These are phyloP conservation scores for Anthostomella pinea DNA, from an alignment of 2,329 filamentous ascomycete species.

Conservation along the genomic window DNA sequence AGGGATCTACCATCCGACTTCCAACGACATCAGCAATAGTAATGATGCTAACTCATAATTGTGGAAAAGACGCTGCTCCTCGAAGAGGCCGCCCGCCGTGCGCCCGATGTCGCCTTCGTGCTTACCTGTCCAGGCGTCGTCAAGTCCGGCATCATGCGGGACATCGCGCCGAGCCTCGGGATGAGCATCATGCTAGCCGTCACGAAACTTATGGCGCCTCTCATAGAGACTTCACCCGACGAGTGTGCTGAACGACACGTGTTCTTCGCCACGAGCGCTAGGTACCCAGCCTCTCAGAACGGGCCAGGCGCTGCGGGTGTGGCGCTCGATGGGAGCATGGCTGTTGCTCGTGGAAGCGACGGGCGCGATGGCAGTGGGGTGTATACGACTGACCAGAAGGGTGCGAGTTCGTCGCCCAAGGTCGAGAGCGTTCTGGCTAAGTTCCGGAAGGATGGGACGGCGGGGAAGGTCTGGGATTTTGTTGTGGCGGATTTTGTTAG, in stretches of 20 bases:
- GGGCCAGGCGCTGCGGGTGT: constrained; percentile 1
- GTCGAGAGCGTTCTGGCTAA: constrained; percentile 27
- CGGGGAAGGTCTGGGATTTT: constrained; percentile 29
- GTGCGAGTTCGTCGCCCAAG: constrained; percentile 7
- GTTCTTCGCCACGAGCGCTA: constrained; percentile 33
- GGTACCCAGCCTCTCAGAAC: constrained; percentile 23
- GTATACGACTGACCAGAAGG: constrained; percentile 6
- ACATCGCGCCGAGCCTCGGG: constrained; percentile 3
- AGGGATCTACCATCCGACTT: too few relatives aligned
- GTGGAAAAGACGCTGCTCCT: constrained; percentile 13
- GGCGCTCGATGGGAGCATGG: not conserved
- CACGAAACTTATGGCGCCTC: constrained; percentile 4
- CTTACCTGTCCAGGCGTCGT: constrained; percentile 17
- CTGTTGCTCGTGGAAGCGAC: constrained; percentile 1
- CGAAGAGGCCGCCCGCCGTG: constrained; percentile 10
- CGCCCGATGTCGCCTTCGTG: constrained; percentile 17
- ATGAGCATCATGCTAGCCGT: constrained; percentile 5
- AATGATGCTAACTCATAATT: too few relatives aligned
- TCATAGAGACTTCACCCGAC: constrained; percentile 13
- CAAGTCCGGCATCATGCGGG: constrained; percentile 18
- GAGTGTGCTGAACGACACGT: constrained; percentile 36
- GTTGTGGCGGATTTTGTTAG: constrained; percentile 5
- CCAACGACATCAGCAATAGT: too few relatives aligned
- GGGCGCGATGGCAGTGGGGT: constrained; percentile 6
- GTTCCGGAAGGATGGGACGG: constrained; percentile 31